These are phyloP conservation scores for Phytophthora tentaculata DNA, from an alignment of 352 stramenopile genomes.

Conservation along the genomic window DNA sequence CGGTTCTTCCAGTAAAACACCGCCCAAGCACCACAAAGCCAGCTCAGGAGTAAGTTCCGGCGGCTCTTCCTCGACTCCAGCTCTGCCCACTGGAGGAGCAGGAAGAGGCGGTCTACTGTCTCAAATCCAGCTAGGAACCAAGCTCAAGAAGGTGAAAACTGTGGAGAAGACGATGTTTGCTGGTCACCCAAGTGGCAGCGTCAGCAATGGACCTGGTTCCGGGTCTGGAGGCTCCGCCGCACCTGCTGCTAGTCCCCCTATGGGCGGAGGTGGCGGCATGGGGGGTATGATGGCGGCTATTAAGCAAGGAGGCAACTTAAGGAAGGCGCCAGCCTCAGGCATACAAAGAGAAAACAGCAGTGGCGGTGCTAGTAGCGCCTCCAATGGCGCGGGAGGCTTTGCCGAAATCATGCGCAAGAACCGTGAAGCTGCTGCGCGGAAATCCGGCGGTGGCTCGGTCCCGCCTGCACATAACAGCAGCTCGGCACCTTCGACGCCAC, in stretches of 20 bases:
- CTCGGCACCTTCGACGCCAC: conserved; percentile 68
- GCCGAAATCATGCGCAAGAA: conserved; percentile 92
- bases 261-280: conserved; percentile 54
- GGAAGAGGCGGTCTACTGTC: conserved; percentile 62
- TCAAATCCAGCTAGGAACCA: conserved; percentile 74
- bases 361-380: conserved; percentile 1
- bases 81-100: conserved; percentile 35
- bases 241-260: conserved; percentile 20
- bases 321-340: conserved; percentile 46
- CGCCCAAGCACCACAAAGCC: conserved; percentile 50
- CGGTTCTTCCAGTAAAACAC: conserved; percentile 34
- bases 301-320: conserved; percentile 69
- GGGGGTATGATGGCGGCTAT: conserved; percentile 78
- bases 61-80: conserved; percentile 18
- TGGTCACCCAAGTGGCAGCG: conserved; percentile 30
- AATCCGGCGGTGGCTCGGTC: conserved; percentile 29
- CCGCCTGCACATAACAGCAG: conserved; percentile 29
- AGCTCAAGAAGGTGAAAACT: conserved; percentile 83
- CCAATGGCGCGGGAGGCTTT: conserved; percentile 64
- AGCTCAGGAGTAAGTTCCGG: conserved; percentile 25
- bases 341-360: conserved; percentile 44
- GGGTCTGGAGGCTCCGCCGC: conserved; percentile 13
- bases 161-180: conserved; percentile 72
- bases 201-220: conserved; percentile 6
- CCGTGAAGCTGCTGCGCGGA: conserved; percentile 80